Evolutionary conservation across 495 filamentous ascomycete species (phyloP).

Genomic region (Podospora anserina): DNA sequence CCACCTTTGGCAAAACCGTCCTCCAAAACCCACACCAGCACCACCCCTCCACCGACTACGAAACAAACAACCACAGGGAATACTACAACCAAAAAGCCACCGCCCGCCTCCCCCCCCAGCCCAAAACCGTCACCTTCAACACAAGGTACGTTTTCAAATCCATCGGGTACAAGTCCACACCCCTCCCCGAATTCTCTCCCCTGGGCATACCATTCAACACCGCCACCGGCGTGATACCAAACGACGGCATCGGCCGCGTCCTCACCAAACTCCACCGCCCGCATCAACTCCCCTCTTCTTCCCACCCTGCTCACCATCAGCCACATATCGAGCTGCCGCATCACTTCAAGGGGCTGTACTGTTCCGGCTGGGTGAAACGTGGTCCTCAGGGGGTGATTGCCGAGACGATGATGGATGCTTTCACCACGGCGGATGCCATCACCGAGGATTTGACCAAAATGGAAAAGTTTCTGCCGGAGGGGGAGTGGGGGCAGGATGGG

Average conservation of each 20-base stretch:
- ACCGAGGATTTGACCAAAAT: constrained; percentile 62
- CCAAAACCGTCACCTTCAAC: constrained; percentile 38
- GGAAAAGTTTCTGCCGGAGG: constrained; percentile 39
- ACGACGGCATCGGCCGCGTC: constrained; percentile 78
- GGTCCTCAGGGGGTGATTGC: constrained; percentile 96
- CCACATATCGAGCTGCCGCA: constrained; percentile 24
- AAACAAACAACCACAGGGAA: constrained; percentile 52
- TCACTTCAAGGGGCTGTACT: constrained; percentile 75
- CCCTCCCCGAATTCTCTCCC: constrained; percentile 71
- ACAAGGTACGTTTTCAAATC: constrained; percentile 65
- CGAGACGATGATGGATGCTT: constrained; percentile 93
- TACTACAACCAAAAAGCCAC: constrained; percentile 52
- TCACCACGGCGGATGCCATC: constrained; percentile 80
- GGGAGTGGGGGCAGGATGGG: constrained; percentile 25
- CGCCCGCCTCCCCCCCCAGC: constrained; percentile 48
- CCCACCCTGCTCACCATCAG: background rate
- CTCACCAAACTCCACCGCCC: constrained; percentile 3
- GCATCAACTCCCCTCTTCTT: background rate
- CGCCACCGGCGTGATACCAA: constrained; percentile 70
- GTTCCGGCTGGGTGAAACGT: constrained; percentile 93
- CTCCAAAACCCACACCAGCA: constrained; percentile 19
- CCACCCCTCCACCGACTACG: constrained; percentile 63
- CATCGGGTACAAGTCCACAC: constrained; percentile 83
- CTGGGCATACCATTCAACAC: constrained; percentile 76
- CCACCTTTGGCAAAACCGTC: background rate